Conservation (phyloP, 768 basidiomycete species). For the Mrakia frigida region DNA sequence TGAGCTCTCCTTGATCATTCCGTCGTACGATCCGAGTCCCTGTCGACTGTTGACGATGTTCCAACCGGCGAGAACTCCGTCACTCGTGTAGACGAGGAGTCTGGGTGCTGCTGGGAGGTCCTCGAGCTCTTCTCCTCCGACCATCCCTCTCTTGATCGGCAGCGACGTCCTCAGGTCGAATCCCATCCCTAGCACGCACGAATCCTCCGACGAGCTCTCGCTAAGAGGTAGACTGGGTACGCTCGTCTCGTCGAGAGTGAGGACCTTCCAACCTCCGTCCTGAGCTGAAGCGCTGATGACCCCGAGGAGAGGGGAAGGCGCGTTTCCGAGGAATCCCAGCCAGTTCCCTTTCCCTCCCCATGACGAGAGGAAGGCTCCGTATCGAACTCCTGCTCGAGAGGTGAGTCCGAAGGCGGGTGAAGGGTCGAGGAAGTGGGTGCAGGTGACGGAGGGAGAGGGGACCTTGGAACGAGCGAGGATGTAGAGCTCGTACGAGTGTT, state of each 20-base stretch:
- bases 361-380: conserved; percentile 38
- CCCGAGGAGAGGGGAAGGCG: conserved; percentile 43
- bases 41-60: conserved; percentile 38
- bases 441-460: conserved; percentile 33
- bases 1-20: conserved; percentile 37
- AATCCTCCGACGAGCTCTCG: conserved; percentile 40
- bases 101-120: conserved; percentile 42
- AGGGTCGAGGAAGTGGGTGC: conserved; percentile 43
- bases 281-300: conserved; percentile 34
- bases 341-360: conserved; percentile 45
- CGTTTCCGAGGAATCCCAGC: conserved; percentile 42
- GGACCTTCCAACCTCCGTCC: conserved; percentile 39
- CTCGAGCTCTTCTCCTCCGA: conserved; percentile 41
- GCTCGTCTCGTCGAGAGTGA: conserved; percentile 44
- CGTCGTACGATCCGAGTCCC: conserved; percentile 37
- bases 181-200: conserved; percentile 43
- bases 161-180: conserved; percentile 43
- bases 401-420: conserved; percentile 42
- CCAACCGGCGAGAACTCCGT: conserved; percentile 45
- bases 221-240: conserved; percentile 41
- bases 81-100: conserved; percentile 43
- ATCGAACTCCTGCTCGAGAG: conserved; percentile 37
- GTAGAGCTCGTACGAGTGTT: conserved; percentile 43
- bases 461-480: conserved; percentile 38
- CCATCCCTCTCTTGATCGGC: conserved; percentile 40